These are phyloP conservation scores for Aspergillus melleus DNA, from an alignment of 2,329 filamentous ascomycete species.

Conservation along the genomic window DNA sequence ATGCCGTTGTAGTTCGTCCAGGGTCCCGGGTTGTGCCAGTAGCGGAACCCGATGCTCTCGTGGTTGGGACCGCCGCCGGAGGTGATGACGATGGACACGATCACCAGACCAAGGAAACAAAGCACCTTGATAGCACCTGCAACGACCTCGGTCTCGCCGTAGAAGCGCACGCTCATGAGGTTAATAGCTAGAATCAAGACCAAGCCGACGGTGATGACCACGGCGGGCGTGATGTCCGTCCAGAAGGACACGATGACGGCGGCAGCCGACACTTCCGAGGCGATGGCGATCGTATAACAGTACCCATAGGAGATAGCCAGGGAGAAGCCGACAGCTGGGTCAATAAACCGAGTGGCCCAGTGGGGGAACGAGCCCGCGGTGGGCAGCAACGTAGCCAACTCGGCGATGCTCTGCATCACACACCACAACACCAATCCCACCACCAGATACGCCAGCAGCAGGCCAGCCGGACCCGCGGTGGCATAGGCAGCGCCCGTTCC, in stretches of 20 bases:
- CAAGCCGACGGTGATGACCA: slow-evolving; percentile 61
- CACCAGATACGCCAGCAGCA: slow-evolving; percentile 61
- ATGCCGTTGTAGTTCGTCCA: slow-evolving; percentile 35
- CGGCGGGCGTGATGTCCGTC: slow-evolving; percentile 64
- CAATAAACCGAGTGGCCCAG: slow-evolving; percentile 85
- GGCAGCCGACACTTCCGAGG: slow-evolving; percentile 77
- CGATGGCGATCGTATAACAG: slow-evolving; percentile 77
- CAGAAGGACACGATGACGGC: slow-evolving; percentile 84
- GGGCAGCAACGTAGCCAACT: slow-evolving; percentile 86
- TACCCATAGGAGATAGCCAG: slow-evolving; percentile 77
- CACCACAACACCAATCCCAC: slow-evolving; percentile 82
- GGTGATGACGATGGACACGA: slow-evolving; percentile 35
- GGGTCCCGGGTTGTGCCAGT: slow-evolving; percentile 34
- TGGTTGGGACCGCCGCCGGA: slow-evolving; percentile 33
- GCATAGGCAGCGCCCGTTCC: slow-evolving; percentile 71
- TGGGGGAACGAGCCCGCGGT: slow-evolving; percentile 88
- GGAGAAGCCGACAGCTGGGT: slow-evolving; percentile 88
- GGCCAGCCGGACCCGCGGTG: slow-evolving; percentile 70
- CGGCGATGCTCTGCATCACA: slow-evolving; percentile 85
- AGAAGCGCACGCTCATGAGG: slow-evolving; percentile 33
- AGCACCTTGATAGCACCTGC: slow-evolving; percentile 34
- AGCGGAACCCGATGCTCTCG: slow-evolving; percentile 36
- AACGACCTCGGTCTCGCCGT: slow-evolving; percentile 34
- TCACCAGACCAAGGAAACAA: slow-evolving; percentile 30
- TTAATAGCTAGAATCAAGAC: slow-evolving; percentile 33